Conservation (phyloP, 2,329 filamentous ascomycete species). For the Fusarium stilboides region DNA sequence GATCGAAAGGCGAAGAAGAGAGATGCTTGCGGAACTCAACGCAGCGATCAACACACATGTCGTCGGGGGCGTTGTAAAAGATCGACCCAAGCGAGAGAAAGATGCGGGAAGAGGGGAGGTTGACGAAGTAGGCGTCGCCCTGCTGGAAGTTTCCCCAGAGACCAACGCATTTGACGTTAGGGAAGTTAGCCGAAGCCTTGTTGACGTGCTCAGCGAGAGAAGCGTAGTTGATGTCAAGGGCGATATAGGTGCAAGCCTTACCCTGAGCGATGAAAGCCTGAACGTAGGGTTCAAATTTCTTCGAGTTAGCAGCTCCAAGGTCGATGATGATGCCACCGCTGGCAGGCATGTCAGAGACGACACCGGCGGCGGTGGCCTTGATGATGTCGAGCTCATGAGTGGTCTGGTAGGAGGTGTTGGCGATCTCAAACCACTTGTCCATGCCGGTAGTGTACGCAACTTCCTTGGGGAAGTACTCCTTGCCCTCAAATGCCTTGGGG, state of each 20-base stretch:
- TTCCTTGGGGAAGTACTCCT: constrained; percentile 46
- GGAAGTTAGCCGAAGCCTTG: constrained; percentile 29
- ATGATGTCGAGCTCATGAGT: constrained; percentile 37
- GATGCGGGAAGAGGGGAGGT: constrained; percentile 12
- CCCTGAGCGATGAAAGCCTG: constrained; percentile 31
- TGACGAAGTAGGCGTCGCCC: constrained; percentile 28
- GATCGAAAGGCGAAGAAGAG: not conserved
- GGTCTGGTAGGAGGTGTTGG: constrained; percentile 42
- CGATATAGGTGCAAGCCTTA: constrained; percentile 34
- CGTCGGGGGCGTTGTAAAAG: constrained; percentile 40
- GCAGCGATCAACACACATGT: constrained; percentile 38
- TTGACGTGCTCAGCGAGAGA: constrained; percentile 31
- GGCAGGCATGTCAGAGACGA: constrained; percentile 30
- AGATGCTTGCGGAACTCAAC: constrained; percentile 23
- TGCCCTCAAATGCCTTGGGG: constrained; percentile 9
- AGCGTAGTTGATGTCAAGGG: constrained; percentile 28
- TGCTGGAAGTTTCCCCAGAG: constrained; percentile 45
- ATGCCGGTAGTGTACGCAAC: constrained; percentile 43
- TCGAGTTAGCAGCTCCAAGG: constrained; percentile 42
- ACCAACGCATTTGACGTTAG: constrained; percentile 18
- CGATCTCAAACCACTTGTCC: constrained; percentile 38
- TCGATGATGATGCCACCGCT: constrained; percentile 32
- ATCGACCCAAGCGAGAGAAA: constrained; percentile 41
- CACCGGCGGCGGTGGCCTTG: constrained; percentile 20
- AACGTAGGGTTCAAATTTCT: constrained; percentile 43